A percentile compares a stretch with the other conserved stretches of the same genome.
These are phyloP conservation scores for Halteria grandinella DNA, from an alignment of 73 alveolate species.

Conservation along the genomic window DNA sequence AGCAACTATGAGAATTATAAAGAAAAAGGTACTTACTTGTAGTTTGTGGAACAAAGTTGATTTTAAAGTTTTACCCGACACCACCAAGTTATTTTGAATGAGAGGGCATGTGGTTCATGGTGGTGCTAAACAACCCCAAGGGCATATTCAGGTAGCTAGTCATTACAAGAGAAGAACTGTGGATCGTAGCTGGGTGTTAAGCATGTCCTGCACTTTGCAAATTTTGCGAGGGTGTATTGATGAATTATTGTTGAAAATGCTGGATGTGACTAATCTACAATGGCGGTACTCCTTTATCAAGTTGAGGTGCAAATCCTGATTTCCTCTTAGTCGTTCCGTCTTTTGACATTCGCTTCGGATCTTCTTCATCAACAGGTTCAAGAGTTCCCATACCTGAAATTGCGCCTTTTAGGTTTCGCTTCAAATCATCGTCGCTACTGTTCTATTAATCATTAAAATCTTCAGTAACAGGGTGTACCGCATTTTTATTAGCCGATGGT, in stretches of 20 bases:
- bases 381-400: no score
- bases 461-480: slow-evolving; percentile 33
- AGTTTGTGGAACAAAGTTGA: slow-evolving; percentile 33
- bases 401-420: no score
- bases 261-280: no score
- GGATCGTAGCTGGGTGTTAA: background rate
- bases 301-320: no score
- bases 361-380: no score
- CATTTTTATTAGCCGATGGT: slow-evolving; percentile 48
- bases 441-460: background rate
- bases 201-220: slow-evolving; percentile 15
- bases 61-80: background rate
- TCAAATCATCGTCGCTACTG: slow-evolving; percentile 3
- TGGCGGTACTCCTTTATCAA: no score
- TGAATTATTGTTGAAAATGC: no score
- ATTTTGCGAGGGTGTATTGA: slow-evolving; percentile 31
- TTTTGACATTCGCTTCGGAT: no score
- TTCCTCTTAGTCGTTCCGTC: no score
- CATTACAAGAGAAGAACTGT: slow-evolving; percentile 22
- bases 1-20: slow-evolving; percentile 29
- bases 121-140: slow-evolving; percentile 32
- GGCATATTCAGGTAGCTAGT: slow-evolving; percentile 40
- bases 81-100: no score
- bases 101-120: slow-evolving; percentile 14
- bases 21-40: slow-evolving; percentile 5